Percentiles rank a stretch among this genome's conserved stretches.
phyloP scores from a whole-genome alignment of 805 yeast species.

The Candida argentea region DNA sequence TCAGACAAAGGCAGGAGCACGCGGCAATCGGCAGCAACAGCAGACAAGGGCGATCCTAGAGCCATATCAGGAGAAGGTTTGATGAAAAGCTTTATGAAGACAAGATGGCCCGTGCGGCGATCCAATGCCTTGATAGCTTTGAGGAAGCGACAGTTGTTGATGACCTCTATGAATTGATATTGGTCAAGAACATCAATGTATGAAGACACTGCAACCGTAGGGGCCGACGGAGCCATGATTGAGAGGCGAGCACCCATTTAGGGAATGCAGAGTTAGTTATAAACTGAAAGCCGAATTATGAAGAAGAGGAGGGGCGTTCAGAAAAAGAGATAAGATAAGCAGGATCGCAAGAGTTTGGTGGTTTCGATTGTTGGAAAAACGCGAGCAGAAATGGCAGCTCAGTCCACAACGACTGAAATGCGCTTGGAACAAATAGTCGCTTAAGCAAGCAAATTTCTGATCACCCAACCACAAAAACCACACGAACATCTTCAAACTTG shows the following conservation, averaged over 20 bases:
- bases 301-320: too few relatives aligned
- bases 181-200: slow-evolving; percentile 73
- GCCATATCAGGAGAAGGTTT: slow-evolving; percentile 43
- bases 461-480: too few relatives aligned
- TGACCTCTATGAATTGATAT: slow-evolving; percentile 62
- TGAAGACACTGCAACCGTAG: slow-evolving; percentile 85
- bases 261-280: too few relatives aligned
- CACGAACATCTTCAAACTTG: too few relatives aligned
- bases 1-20: slow-evolving; percentile 43
- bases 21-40: slow-evolving; percentile 24
- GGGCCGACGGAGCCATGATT: slow-evolving; percentile 78
- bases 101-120: slow-evolving; percentile 50
- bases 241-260: slow-evolving; percentile 93
- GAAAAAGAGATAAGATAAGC: too few relatives aligned
- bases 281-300: too few relatives aligned
- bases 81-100: slow-evolving; percentile 67
- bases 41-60: slow-evolving; percentile 16
- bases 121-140: slow-evolving; percentile 80
- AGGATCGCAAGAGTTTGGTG: slow-evolving; percentile 1
- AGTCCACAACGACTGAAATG: too few relatives aligned
- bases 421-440: too few relatives aligned
- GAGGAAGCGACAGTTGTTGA: slow-evolving; percentile 75
- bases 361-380: neutral
- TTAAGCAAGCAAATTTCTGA: too few relatives aligned
- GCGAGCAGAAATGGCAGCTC: too few relatives aligned